These are phyloP conservation scores for Aspergillus hortae DNA, from an alignment of 2,329 filamentous ascomycete species.

Conservation along the genomic window DNA sequence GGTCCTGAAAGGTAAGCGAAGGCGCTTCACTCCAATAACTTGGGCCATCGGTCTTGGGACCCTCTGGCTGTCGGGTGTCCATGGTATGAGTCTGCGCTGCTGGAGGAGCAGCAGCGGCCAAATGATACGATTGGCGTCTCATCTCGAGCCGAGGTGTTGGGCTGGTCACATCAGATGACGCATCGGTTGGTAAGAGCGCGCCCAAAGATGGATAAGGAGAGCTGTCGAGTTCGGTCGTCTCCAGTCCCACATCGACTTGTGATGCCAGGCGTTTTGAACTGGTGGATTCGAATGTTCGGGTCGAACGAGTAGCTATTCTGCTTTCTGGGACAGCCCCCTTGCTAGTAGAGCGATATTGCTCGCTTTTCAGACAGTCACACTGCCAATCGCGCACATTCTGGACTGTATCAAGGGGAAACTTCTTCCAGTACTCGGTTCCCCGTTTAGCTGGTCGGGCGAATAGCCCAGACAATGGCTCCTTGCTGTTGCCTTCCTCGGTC, in stretches of 20 bases:
- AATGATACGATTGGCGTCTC: too few relatives aligned
- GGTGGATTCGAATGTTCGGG: background rate
- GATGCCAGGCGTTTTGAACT: background rate
- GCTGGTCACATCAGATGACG: background rate
- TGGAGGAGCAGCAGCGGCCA: background rate
- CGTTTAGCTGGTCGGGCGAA: constrained; percentile 25
- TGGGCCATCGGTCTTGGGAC: constrained; percentile 6
- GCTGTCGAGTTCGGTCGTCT: background rate
- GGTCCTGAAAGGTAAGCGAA: constrained; percentile 27
- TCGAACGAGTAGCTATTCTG: background rate
- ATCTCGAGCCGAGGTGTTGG: too few relatives aligned
- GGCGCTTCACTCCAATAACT: constrained; percentile 30
- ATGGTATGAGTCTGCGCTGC: background rate
- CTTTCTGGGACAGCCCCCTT: background rate
- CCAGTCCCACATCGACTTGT: background rate
- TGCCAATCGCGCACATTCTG: constrained; percentile 37
- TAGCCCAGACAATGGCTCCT: constrained; percentile 11
- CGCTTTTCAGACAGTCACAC: constrained; percentile 19
- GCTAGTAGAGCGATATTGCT: background rate
- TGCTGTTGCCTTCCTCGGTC: background rate
- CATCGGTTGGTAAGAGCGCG: background rate
- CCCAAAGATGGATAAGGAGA: background rate
- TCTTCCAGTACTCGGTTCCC: constrained; percentile 37
- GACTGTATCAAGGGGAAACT: constrained; percentile 32
- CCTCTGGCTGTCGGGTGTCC: background rate